Conservation (phyloP, 305 asterid genomes). For the Salvia sclarea region DNA sequence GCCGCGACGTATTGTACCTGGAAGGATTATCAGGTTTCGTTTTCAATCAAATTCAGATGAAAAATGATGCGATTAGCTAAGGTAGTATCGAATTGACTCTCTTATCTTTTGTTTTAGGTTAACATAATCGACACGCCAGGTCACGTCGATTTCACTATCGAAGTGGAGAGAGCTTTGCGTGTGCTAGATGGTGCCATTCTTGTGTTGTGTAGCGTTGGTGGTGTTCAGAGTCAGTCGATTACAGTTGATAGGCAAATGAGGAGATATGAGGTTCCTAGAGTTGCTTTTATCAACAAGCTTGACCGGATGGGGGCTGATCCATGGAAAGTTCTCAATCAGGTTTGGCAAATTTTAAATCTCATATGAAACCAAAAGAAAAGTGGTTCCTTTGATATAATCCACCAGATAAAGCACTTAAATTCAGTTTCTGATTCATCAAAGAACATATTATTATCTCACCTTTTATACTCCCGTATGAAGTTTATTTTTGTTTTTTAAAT, state of each 20-base stretch:
- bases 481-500: not conserved
- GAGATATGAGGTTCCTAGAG: slow-evolving; percentile 94
- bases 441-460: not conserved
- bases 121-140: slow-evolving; percentile 98
- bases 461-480: not conserved
- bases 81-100: not conserved
- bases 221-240: slow-evolving; percentile 97
- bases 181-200: slow-evolving; percentile 98
- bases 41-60: slow-evolving; percentile 7
- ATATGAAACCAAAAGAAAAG: slow-evolving; percentile 5
- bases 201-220: slow-evolving; percentile 96
- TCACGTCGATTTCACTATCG: slow-evolving; percentile 96
- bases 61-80: too few species aligned
- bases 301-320: slow-evolving; percentile 99
- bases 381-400: not conserved
- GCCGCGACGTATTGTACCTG: slow-evolving; percentile 97
- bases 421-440: not conserved
- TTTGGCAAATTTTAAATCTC: slow-evolving; percentile 32
- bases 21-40: slow-evolving; percentile 79
- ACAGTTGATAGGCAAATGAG: slow-evolving; percentile 99
- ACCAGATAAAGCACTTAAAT: not conserved
- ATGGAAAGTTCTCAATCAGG: slow-evolving; percentile 96
- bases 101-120: slow-evolving; percentile 52
- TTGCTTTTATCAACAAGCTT: slow-evolving; percentile 94
- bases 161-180: slow-evolving; percentile 98